Base-by-base conservation (phyloP, 116 monocot species). In the Phalaenopsis hybrid region DNA sequence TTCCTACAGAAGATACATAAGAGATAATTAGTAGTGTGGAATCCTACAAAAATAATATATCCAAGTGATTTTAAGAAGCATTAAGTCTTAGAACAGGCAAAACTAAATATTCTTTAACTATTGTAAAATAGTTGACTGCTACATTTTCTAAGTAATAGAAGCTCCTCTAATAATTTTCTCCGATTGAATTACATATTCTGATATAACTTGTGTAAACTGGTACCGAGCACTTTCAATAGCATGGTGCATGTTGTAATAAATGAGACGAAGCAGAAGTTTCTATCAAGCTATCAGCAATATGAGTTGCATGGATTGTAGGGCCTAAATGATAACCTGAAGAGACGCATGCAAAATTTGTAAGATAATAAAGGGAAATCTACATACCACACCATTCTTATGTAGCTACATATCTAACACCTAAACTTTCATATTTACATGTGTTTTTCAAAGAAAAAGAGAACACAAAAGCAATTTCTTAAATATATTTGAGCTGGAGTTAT, bases 1-100 rank as follows among this genome's bases (percentile, higher is more conserved):
- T 68, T 81, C 87, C 90, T 90, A 74, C 50, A 72, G 15, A 51
- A 17, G n/a, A 57, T 3, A 57, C 31, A 70, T 52, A 33, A 51
- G 57, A 78, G 57, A 76, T 48, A 76, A 44, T 46, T 8, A 44
- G 49, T n/a, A 5, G 48, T 9, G 4, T 55, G 55, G 15, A 55
- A 55, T 65, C 67, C 21, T 25, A 67, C 25, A 11, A 67, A 67
- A 21, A 67, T 67, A 28, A 28, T 67, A 67, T 67, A 67, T 28
- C 55, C 9, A 55, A 67, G 28, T 28, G 25, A 10, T 15, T 67
- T 67, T 67, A 25, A 67, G 25, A 67, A 67, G 67, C 28, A 67
- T 67, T 67, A 21, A 25, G 67, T 25, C 28, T 21, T 28, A 67
- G 25, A 67, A 67, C 16, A 67, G 23, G 28, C 12, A 15, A 55